These are phyloP conservation scores for Collybia nuda DNA, from an alignment of 768 basidiomycete genomes.

Conservation along the genomic window DNA sequence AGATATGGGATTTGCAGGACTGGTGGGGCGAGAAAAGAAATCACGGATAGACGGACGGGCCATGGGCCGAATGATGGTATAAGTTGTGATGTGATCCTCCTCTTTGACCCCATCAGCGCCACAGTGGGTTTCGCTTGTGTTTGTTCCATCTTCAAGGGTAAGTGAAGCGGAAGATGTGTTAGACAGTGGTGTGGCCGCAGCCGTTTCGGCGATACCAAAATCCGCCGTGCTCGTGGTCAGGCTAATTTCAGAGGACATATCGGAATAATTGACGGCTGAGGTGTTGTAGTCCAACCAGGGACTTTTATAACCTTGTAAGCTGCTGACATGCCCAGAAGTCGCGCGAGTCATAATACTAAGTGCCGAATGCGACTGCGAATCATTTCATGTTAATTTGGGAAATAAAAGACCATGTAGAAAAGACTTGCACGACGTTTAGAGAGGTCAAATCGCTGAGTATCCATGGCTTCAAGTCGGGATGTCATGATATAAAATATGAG, in stretches of 20 bases:
- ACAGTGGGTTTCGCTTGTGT: background rate
- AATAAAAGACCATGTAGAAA: background rate
- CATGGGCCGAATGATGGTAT: constrained; percentile 35
- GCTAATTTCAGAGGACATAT: background rate
- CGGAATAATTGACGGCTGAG: background rate
- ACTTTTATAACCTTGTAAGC: background rate
- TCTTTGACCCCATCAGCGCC: constrained; percentile 19
- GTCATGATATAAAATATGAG: constrained; percentile 5
- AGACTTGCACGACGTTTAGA: constrained; percentile 21
- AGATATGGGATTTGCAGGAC: constrained; percentile 20
- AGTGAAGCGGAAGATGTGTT: constrained; percentile 2
- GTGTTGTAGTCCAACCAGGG: background rate
- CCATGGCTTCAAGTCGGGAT: constrained; percentile 17
- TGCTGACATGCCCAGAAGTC: background rate
- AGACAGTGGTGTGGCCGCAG: background rate
- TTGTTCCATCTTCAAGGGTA: constrained; percentile 4
- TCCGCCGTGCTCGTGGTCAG: background rate
- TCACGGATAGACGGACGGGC: constrained; percentile 24
- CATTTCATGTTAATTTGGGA: background rate
- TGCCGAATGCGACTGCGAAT: constrained; percentile 1
- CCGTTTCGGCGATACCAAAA: background rate
- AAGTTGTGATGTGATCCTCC: constrained; percentile 30
- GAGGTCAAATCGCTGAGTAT: constrained; percentile 28
- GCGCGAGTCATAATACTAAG: background rate
- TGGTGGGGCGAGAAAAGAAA: constrained; percentile 29